Percentiles rank a stretch among this genome's conserved stretches.
Evolutionary conservation across 116 monocot species (phyloP).

Genomic region (Cymodocea nodosa): DNA sequence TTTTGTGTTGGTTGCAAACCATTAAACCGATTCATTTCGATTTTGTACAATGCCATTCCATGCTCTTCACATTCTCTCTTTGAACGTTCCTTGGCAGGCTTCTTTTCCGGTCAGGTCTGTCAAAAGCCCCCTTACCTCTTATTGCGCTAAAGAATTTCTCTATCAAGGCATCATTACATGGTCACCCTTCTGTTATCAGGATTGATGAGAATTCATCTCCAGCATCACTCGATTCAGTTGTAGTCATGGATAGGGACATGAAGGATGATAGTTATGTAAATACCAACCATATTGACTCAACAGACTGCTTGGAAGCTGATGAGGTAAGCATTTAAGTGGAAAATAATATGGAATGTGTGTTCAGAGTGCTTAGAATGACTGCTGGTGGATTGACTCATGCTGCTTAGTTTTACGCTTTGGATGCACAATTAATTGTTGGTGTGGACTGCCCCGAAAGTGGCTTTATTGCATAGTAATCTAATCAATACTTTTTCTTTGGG

Average conservation of each 20-base stretch:
- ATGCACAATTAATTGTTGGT: no score
- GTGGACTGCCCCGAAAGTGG: no score
- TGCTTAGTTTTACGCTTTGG: no score
- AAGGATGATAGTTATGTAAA: constrained; percentile 51
- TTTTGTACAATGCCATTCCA: background rate
- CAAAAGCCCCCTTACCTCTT: constrained; percentile 39
- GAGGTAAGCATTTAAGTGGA: constrained; percentile 32
- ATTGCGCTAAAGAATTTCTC: constrained; percentile 38
- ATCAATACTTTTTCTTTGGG: no score
- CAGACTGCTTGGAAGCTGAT: constrained; percentile 54
- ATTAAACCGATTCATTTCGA: no score
- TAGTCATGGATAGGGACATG: constrained; percentile 45
- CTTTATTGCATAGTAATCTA: no score
- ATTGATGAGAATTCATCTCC: constrained; percentile 79
- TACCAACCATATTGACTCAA: constrained; percentile 37
- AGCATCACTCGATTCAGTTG: constrained; percentile 75
- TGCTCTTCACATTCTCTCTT: background rate
- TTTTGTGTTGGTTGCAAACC: no score
- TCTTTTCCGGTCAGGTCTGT: constrained; percentile 33
- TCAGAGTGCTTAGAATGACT: no score
- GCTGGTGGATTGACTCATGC: no score
- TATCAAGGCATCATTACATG: constrained; percentile 39
- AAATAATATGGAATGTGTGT: background rate
- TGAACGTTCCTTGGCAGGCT: constrained; percentile 16
- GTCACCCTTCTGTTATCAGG: constrained; percentile 47